Percentiles rank a stretch among this genome's conserved stretches.
Evolutionary conservation across 352 stramenopile genomes (phyloP).

Genomic region (Phytophthora kernoviae): DNA sequence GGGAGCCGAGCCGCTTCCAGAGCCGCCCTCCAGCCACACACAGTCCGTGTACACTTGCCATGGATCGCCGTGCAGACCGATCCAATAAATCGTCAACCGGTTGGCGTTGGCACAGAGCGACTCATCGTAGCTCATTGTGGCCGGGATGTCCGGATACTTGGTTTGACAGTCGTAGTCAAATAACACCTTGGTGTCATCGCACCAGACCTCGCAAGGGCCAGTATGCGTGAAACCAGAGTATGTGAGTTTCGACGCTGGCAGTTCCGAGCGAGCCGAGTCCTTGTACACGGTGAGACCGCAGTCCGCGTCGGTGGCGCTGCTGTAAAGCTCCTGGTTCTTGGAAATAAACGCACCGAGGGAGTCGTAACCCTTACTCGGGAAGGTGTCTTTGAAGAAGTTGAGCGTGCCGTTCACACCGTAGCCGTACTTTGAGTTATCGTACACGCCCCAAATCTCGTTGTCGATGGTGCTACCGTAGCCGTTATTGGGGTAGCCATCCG

Average conservation of each 20-base stretch:
- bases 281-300: slow-evolving; percentile 52
- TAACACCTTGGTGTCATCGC: slow-evolving; percentile 55
- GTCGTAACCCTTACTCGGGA: slow-evolving; percentile 40
- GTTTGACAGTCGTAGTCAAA: slow-evolving; percentile 53
- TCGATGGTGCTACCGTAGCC: slow-evolving; percentile 56
- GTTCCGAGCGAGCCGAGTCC: slow-evolving; percentile 33
- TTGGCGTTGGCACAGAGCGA: slow-evolving; percentile 48
- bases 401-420: slow-evolving; percentile 40
- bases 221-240: slow-evolving; percentile 63
- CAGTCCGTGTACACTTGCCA: slow-evolving; percentile 73
- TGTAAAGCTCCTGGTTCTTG: slow-evolving; percentile 50
- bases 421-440: slow-evolving; percentile 49
- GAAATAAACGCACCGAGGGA: slow-evolving; percentile 47
- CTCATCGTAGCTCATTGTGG: slow-evolving; percentile 47
- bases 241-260: slow-evolving; percentile 43
- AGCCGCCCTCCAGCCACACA: slow-evolving; percentile 37
- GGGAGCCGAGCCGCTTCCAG: slow-evolving; percentile 22
- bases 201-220: slow-evolving; percentile 66
- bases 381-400: slow-evolving; percentile 43
- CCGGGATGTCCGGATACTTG: slow-evolving; percentile 38
- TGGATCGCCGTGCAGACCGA: slow-evolving; percentile 48
- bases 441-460: slow-evolving; percentile 36
- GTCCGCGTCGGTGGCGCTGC: slow-evolving; percentile 31
- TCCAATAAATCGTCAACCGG: slow-evolving; percentile 60
- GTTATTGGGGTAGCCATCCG: slow-evolving; percentile 47